Conservation (phyloP, 306 rosid species). For the Sphenostylis stenocarpa region DNA sequence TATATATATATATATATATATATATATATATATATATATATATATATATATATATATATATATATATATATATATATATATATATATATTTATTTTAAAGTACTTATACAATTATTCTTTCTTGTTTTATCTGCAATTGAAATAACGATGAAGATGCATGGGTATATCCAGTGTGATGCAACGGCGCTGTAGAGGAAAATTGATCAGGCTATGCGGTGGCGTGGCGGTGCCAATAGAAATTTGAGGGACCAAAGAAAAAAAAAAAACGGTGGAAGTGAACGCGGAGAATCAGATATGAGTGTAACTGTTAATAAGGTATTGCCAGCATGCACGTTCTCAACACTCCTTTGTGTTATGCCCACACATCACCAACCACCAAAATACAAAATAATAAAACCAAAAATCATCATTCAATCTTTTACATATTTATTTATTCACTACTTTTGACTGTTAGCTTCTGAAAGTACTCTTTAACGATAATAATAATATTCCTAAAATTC, state of each 20-base stretch:
- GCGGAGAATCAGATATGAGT: slow-evolving; percentile 36
- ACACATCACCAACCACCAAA: neutral
- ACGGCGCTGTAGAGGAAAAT: neutral
- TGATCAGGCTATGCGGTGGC: neutral
- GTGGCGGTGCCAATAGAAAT: slow-evolving; percentile 29
- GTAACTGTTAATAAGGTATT: neutral
- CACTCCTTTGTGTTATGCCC: neutral
- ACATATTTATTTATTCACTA: neutral
- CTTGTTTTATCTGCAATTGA: no score
- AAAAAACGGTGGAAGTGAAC: neutral
- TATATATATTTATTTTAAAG: no score
- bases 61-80: no score
- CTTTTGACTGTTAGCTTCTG: neutral
- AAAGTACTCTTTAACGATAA: neutral
- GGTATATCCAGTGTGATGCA: neutral
- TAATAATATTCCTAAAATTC: neutral
- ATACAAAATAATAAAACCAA: neutral
- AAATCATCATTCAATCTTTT: no score
- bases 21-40: no score
- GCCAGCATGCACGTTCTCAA: slow-evolving; percentile 27
- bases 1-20: no score
- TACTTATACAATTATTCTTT: no score
- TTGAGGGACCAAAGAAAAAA: neutral
- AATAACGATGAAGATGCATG: neutral
- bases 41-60: no score